A percentile compares a stretch with the other conserved stretches of the same genome.
These are phyloP conservation scores for Leccinum ochraceum DNA, from an alignment of 768 basidiomycete species.

Conservation along the genomic window DNA sequence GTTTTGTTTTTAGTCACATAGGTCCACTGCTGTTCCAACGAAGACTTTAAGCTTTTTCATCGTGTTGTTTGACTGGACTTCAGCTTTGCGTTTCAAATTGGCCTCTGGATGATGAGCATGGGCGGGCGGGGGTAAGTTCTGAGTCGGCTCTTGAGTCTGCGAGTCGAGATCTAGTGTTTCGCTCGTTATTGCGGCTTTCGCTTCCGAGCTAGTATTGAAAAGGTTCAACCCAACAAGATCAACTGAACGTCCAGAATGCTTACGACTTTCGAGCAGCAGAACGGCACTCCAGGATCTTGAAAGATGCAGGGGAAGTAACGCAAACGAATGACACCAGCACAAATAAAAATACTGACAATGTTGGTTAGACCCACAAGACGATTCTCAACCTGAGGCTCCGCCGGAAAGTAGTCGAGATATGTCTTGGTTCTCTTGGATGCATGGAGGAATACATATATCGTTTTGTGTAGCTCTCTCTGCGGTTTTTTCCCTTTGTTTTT, in stretches of 20 bases:
- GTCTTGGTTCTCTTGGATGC: conserved; percentile 42
- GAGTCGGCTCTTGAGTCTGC: conserved; percentile 46
- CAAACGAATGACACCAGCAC: background rate
- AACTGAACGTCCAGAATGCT: background rate
- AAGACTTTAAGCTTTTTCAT: conserved; percentile 74
- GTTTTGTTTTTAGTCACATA: conserved; percentile 56
- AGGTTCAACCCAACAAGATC: conserved; percentile 1
- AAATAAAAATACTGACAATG: conserved; percentile 42
- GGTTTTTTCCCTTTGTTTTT: conserved; percentile 43
- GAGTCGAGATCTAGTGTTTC: conserved; percentile 22
- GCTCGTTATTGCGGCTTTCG: background rate
- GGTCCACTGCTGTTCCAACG: conserved; percentile 64
- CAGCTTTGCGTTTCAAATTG: conserved; percentile 38
- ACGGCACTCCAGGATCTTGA: conserved; percentile 12
- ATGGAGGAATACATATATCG: conserved; percentile 58
- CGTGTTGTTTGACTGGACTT: conserved; percentile 13
- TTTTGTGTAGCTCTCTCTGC: conserved; percentile 55
- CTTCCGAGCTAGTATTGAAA: background rate
- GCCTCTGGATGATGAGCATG: conserved; percentile 21
- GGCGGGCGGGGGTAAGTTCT: conserved; percentile 23
- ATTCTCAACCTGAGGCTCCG: conserved; percentile 57
- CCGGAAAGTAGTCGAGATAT: conserved; percentile 72
- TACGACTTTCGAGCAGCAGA: conserved; percentile 18
- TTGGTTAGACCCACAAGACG: conserved; percentile 60
- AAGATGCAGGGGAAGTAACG: conserved; percentile 2